phyloP scores from a whole-genome alignment of 306 rosid species.

The Nissolia schottii region DNA sequence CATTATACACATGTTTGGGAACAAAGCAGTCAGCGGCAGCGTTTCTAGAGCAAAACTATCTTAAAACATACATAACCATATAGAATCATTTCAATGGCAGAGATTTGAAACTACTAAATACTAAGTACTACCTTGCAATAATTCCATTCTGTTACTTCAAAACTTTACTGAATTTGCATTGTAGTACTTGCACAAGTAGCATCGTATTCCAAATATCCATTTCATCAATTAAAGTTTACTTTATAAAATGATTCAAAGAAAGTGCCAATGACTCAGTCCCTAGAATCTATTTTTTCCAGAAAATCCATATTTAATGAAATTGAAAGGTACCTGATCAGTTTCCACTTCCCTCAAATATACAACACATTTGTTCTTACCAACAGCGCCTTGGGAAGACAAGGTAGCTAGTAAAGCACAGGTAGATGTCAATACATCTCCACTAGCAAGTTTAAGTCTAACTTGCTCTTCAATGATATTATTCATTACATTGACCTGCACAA shows the following conservation, averaged over 20 bases:
- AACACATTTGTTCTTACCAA: constrained; percentile 35
- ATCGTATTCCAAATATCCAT: not conserved
- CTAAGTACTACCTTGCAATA: not conserved
- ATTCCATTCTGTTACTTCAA: not conserved
- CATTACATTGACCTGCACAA: constrained; percentile 55
- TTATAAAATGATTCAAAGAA: not conserved
- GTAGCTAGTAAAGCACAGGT: constrained; percentile 50
- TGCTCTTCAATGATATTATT: constrained; percentile 47
- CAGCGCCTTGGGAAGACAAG: constrained; percentile 43
- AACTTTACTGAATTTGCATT: not conserved
- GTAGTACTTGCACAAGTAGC: not conserved
- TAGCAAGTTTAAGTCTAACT: constrained; percentile 55
- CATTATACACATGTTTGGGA: too few relatives aligned
- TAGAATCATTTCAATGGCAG: too few relatives aligned
- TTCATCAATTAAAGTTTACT: not conserved
- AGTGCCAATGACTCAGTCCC: not conserved
- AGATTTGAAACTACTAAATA: too few relatives aligned
- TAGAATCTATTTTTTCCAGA: not conserved
- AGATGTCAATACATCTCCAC: constrained; percentile 45
- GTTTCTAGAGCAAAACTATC: too few relatives aligned
- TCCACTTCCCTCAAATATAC: constrained; percentile 35
- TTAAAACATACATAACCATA: too few relatives aligned
- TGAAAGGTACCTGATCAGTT: constrained; percentile 49
- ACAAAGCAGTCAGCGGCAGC: too few relatives aligned
- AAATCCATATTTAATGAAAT: constrained; percentile 4